Evolutionary conservation across 169 alveolate species (phyloP).

Genomic region (Plasmodium vivax): DNA sequence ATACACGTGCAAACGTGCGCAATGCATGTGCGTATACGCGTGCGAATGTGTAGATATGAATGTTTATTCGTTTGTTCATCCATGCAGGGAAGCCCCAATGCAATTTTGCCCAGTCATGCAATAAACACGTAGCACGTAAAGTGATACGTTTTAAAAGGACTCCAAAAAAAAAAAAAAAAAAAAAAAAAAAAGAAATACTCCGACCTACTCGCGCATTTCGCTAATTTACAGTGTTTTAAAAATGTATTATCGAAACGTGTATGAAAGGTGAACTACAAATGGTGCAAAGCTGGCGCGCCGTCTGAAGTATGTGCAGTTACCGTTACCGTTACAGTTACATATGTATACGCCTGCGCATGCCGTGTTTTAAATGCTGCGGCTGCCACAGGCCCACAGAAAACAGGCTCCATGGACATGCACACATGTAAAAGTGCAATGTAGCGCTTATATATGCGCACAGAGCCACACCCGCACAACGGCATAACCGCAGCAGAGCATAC

Average conservation of each 20-base stretch:
- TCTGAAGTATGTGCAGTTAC: not conserved
- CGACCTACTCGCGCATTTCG: not conserved
- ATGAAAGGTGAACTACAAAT: conserved; percentile 10
- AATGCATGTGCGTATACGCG: not conserved
- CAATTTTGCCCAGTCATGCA: not conserved
- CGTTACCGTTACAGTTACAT: too few relatives aligned
- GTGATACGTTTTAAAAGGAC: not conserved
- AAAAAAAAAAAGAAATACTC: too few relatives aligned
- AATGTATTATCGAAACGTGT: conserved; percentile 10
- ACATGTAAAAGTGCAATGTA: not conserved
- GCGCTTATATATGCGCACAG: not conserved
- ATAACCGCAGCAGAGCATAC: not conserved
- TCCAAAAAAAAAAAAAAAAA: conserved; percentile 13
- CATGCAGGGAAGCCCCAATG: not conserved
- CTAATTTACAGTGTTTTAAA: conserved; percentile 12
- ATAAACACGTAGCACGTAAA: not conserved
- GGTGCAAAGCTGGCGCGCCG: not conserved
- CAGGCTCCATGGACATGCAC: not conserved
- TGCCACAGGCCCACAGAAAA: not conserved
- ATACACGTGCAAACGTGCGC: not conserved
- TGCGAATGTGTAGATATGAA: not conserved
- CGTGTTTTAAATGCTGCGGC: not conserved
- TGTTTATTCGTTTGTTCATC: not conserved
- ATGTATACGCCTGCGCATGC: not conserved
- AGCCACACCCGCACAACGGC: not conserved